Base-by-base conservation (phyloP, 768 basidiomycete genomes). In the Pleurotus ostreatus region DNA sequence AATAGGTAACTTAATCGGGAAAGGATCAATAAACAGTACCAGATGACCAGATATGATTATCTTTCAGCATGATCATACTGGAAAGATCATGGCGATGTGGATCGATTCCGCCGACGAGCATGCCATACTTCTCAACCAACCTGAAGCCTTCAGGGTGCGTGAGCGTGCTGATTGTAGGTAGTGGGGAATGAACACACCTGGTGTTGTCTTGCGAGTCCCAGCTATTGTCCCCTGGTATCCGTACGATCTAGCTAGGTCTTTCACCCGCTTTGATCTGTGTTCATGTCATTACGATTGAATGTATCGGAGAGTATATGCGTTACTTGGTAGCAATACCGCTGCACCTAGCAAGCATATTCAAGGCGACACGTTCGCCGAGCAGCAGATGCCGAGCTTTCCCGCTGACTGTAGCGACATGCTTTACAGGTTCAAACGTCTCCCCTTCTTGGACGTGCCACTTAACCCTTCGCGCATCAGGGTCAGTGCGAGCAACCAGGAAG, bases 51-150 rank as follows among this genome's bases (percentile, higher is more conserved):
- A 98, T 92, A 68, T 99, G 97, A 68, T 99, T 99, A 65, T 99
- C 97, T 72, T 98, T 98, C 65, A 99, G 83, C 97, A 99, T 99
- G 66, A 99, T 95, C 97, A 99, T 98, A 68, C 90, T 92, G 25
- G 92, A 94, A n/a, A 98, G 79, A 70, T 98, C 95, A 62, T 97
- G 88, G 20, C 97, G 84, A 74, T 99, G 97, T 7, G 92, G 76
- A 68, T 99, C 96, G 63, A 98, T 89, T 5, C 97, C 97, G 15
- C 97, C 97, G 12, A 98, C 92, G 45, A 98, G 72, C 97, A 99
- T 98, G 3, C 88, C 97, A 68, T 99, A 98, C 71, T 99, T 99
- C 71, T 99, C 97, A 4, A 98, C 95, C 26, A 98, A 77, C 46
- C 97, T 79, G 75, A 99, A 99, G 2, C 96, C 89, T 89, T 52